Evolutionary conservation across 2,329 filamentous ascomycete genomes (phyloP), one percentile per base, ranked within the genome.

Genomic region (Niveomyces coronatus): DNA sequence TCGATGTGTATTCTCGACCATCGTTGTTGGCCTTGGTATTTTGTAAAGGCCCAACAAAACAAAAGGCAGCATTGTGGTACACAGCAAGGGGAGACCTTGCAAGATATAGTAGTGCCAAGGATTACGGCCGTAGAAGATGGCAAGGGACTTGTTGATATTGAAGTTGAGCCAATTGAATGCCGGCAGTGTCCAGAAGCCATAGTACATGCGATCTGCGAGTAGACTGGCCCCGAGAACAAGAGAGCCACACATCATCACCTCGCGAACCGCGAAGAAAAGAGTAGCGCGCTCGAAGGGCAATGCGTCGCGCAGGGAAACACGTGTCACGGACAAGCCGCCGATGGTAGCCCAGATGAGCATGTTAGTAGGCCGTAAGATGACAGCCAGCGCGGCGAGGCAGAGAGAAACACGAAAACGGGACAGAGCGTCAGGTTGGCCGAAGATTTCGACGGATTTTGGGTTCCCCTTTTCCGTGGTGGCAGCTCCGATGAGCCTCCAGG

Each of bases 61-160:
- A 54, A 94, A 94, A 0, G 88, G 88, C 2, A 95, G 64, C 29
- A 78, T 78, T 1, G 85, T 88, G 8, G 82, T 94, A 22, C 91
- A 79, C 5, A 95, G 74, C 0, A 96, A 71, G 2, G 91, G 89
- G 18, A 94, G 70, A 4, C 87, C 91, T 61, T 98, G 88, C 0
- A 84, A 82, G 20, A 94, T 61, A 57, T 95, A 98, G 63, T 96
- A 98, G 58, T 95, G 87, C 71, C 82, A 82, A 45, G 85, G 78
- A 60, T 94, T 96, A 33, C 68, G 74, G 16, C 91, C 91, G 55
- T 98, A 98, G 60, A 96, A 96, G 33, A 89, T 76, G 18, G 91
- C 86, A 5, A 98, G 70, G 7, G 83, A 84, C 57, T 93, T 82
- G 15, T 80, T 76, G 39, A 98, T 70, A 62, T 98, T 98, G 68